Base-by-base conservation (phyloP, 331 rosid genomes). In the Quercus lobata region DNA sequence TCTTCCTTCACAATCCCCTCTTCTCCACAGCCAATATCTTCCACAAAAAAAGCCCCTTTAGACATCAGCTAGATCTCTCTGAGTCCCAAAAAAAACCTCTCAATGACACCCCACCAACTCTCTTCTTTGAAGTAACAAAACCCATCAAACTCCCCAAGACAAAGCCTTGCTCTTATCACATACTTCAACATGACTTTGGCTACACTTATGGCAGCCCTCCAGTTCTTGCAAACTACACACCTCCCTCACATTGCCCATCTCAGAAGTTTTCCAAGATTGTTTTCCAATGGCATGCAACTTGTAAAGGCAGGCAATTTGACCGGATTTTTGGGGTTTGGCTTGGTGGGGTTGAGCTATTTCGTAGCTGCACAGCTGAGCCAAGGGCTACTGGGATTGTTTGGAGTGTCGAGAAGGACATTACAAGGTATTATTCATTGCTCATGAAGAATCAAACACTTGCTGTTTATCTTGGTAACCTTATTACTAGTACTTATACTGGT, bases 291-390 rank as follows among this genome's bases (percentile, higher is more conserved):
- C 89, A 76, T 7, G 90, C 99, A n/a, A 87, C 92, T 1, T 84
- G 86, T 72, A 72, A 76, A 78, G 99, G 97, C 49, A 84, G 94
- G 71, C 99, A 92, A 74, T 95, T 87, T 29, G 99, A 95, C 69
- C 91, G 99, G 41, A 95, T 95, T 75, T 95, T 95, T 17, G 97
- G 98, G 7, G 90, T 91, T 0, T 95, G 98, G 96, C 97, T 91
- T 4, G 86, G 86, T 54, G 99, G 99, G 12, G 93, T 91, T 57
- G 97, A 95, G 92, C 81, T 95, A 18, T 89, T 95, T n/a, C 86
- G 97, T 56, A 92, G 99, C 84, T 95, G 97, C 79, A 86, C 97
- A 0, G 97, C 97, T 7, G 99, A 95, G 79, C 96, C 97, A n/a
- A 84, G 80, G 77, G 53, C 91, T 25, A 85, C 68, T 44, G 99